Evolutionary conservation across 2,329 filamentous ascomycete genomes (phyloP).

Genomic region (Fusarium sp.): DNA sequence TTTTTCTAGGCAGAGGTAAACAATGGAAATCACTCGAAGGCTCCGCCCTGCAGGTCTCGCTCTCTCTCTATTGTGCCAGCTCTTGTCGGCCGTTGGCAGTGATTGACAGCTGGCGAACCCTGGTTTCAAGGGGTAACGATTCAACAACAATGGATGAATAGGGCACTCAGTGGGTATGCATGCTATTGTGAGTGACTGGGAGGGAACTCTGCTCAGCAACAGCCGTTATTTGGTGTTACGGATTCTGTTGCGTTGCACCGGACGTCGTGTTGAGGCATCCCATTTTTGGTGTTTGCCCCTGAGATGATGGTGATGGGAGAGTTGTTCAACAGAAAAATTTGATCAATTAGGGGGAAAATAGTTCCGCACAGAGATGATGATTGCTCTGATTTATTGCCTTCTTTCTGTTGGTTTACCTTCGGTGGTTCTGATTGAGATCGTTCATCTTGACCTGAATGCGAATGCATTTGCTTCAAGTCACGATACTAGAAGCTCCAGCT

Average conservation of each 20-base stretch:
- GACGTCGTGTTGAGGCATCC: constrained; percentile 32
- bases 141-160: constrained; percentile 22
- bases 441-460: too few relatives aligned
- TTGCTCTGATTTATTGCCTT: too few relatives aligned
- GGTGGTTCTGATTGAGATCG: too few relatives aligned
- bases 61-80: constrained; percentile 16
- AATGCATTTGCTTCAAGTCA: too few relatives aligned
- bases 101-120: constrained; percentile 21
- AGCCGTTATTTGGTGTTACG: constrained; percentile 37
- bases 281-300: constrained; percentile 36
- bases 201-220: constrained; percentile 18
- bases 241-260: constrained; percentile 38
- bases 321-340: constrained; percentile 2
- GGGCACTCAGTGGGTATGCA: neutral
- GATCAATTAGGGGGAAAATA: neutral
- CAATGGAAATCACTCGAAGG: constrained; percentile 20
- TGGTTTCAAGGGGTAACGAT: constrained; percentile 41
- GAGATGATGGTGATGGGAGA: constrained; percentile 8
- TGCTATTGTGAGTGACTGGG: neutral
- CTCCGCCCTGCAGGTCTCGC: constrained; percentile 8
- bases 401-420: too few relatives aligned
- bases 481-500: too few relatives aligned
- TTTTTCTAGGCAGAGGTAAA: constrained; percentile 36
- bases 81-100: constrained; percentile 23
- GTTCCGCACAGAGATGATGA: too few relatives aligned